Base-by-base conservation (phyloP, 768 basidiomycete species). In the Lactifluus rugatus region DNA sequence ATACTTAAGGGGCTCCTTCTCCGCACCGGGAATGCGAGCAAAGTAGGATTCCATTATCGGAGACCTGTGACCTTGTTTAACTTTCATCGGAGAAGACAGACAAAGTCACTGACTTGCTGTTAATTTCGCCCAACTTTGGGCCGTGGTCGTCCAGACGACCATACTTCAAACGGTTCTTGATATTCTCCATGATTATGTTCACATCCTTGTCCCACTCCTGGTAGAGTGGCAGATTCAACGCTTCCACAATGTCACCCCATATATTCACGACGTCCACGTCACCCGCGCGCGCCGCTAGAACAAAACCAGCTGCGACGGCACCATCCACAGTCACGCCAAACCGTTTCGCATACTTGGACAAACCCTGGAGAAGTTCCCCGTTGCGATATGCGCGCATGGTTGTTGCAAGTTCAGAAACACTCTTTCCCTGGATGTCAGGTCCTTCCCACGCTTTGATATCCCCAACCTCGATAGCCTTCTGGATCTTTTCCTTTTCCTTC, bases 11-110 rank as follows among this genome's bases (percentile, higher is more conserved):
- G 76, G 73, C 48, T 81, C 75, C 52, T 76, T 74, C 61, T 76
- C 77, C 70, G 34, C 2, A 75, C 78, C 39, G 62, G 74, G 75
- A 13, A 97, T 70, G 25, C 93, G 85, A 1, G 93, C 97, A 72
- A 99, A 99, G 74, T 97, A 97, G 3, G 79, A 71, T 67, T 98
- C 96, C 45, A 92, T 87, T 45, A 99, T 76, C 21, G 95, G 93
- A 16, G 76, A 78, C 41, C 93, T 96, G 64, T 0, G 32, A 56
- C 42, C 11, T 45, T 10, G 19, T 34, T 28, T 21, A 37, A 45
- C 57, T 21, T 58, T 41, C 44, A 36, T 63, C 58, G 28, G 42
- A 5, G 23, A 32, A 45, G 36, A 46, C 3, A 58, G 37, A 10
- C 19, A 46, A 44, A 9, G 52, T 11, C 45, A 78, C 87, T 70